Evolutionary conservation across 306 rosid species (phyloP).

Genomic region (Cyamopsis tetragonoloba): DNA sequence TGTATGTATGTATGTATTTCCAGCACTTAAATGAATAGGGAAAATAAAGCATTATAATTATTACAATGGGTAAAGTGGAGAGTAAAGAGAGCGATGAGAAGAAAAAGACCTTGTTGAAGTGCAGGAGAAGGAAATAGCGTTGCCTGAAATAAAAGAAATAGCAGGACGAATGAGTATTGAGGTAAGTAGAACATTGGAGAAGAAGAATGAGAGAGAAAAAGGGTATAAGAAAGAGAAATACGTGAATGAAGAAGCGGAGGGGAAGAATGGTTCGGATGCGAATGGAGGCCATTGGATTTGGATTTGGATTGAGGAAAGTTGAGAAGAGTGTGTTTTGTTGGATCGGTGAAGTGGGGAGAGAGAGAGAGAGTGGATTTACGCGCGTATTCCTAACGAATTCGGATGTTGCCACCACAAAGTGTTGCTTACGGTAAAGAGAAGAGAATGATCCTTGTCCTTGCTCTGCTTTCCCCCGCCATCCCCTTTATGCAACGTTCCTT

Average conservation of each 20-base stretch:
- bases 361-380: not conserved
- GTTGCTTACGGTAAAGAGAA: not conserved
- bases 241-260: conserved; percentile 32
- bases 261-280: conserved; percentile 39
- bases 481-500: not conserved
- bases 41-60: not conserved
- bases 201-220: not conserved
- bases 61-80: not conserved
- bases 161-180: conserved; percentile 10
- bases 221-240: conserved; percentile 8
- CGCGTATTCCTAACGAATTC: not conserved
- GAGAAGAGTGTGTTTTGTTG: not conserved
- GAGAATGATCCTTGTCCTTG: not conserved
- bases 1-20: too few species aligned
- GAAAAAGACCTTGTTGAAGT: conserved; percentile 40
- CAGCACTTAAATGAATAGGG: not conserved
- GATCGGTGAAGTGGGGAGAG: not conserved
- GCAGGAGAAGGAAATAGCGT: conserved; percentile 31
- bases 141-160: conserved; percentile 32
- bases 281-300: conserved; percentile 52
- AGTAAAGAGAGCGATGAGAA: not conserved
- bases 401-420: not conserved
- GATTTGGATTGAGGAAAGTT: not conserved
- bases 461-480: not conserved
- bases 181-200: not conserved